Evolutionary conservation across 192 early-diverging fungal species (phyloP), one percentile per base, ranked within the genome.

Genomic region (Piromyces finnis): DNA sequence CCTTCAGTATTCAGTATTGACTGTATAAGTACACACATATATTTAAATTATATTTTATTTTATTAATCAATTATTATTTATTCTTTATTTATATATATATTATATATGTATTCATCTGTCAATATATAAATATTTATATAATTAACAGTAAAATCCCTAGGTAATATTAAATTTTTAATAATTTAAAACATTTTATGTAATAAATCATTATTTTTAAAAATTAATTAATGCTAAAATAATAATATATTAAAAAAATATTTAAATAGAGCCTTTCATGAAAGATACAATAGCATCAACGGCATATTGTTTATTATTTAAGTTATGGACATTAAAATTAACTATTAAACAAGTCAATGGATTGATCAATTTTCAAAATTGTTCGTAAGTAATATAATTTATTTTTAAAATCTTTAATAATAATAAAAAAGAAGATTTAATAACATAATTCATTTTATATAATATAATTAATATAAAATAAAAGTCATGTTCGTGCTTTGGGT

Each of bases 251-350:
- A 17, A 32, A 32, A 32, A 32, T 32, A 32, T 6, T 32, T 22
- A 28, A 59, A 81, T 83, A 92, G 92, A 93, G 79, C 94, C 94
- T 11, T 95, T 93, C 82, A 82, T 95, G 35, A 94, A 92, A 80
- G 92, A 91, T 12, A 93, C 88, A 16, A 90, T 90, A 18, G 92
- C 92, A 7, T 92, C 91, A 13, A 94, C 94, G 28, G 93, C 94
- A 0, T 95, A 93, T 85, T 94, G 93, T 80, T 85, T 94, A 41
- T 88, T 95, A 29, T 95, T 90, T 84, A 95, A 95, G 83, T 86
- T 95, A 29, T 94, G 93, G 93, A 94, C 93, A 13, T 81, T 94
- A 30, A 84, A 88, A 77, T 82, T 94, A 51, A 94, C 93, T 4
- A 85, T 93, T 12, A 92, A 92, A 79, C 94, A 95, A 81, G 80